A percentile compares a stretch with the other conserved stretches of the same genome.
Conservation (phyloP, 345 rosid genomes). For the Eucalyptus sp. region DNA sequence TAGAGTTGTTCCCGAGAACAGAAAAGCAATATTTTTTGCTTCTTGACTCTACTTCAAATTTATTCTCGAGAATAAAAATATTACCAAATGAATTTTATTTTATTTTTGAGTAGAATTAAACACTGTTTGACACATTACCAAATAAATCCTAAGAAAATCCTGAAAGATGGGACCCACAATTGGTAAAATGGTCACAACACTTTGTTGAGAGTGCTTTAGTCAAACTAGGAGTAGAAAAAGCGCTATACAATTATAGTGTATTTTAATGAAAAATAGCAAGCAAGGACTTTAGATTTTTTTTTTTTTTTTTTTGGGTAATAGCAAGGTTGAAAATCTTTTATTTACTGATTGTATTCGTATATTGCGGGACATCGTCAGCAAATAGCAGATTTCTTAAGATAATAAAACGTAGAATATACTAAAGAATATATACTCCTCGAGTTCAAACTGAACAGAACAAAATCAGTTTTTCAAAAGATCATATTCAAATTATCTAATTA, state of each 20-base stretch:
- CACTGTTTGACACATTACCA: fast-evolving
- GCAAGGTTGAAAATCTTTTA: neutral
- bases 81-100: too few relatives aligned
- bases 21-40: fast-evolving
- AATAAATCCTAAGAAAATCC: too few relatives aligned
- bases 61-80: too few relatives aligned
- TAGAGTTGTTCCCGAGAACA: fast-evolving
- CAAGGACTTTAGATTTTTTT: neutral
- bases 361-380: neutral
- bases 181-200: too few relatives aligned
- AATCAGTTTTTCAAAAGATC: neutral
- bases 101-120: fast-evolving
- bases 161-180: too few relatives aligned
- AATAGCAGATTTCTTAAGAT: neutral
- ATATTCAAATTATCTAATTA: neutral
- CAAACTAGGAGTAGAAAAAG: too few relatives aligned
- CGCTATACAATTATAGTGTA: too few relatives aligned
- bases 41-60: too few relatives aligned
- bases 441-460: neutral
- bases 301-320: neutral
- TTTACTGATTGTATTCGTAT: neutral
- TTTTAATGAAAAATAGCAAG: neutral
- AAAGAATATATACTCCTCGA: neutral
- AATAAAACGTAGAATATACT: neutral
- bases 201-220: too few relatives aligned